A percentile compares a stretch with the other conserved stretches of the same genome.
Evolutionary conservation across 805 yeast species (phyloP).

Genomic region (Candida manassasensis): DNA sequence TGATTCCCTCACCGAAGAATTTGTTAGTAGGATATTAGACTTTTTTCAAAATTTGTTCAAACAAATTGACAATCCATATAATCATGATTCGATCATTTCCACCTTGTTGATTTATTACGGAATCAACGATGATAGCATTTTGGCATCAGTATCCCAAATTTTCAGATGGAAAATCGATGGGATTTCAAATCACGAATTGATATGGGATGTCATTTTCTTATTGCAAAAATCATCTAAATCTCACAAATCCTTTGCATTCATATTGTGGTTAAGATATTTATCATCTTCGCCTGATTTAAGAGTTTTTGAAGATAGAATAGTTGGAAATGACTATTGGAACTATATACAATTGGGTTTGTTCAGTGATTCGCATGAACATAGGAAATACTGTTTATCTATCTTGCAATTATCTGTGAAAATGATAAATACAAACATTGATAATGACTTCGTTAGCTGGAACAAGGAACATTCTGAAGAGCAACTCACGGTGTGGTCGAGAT

Average conservation of each 20-base stretch:
- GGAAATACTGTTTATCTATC: conserved; percentile 65
- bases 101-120: conserved; percentile 32
- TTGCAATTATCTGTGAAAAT: conserved; percentile 55
- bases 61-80: background rate
- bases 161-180: conserved; percentile 51
- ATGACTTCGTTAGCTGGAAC: conserved; percentile 44
- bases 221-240: conserved; percentile 24
- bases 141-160: conserved; percentile 33
- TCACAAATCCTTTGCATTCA: conserved; percentile 39
- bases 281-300: conserved; percentile 15
- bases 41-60: conserved; percentile 36
- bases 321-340: conserved; percentile 47
- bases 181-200: conserved; percentile 21
- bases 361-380: conserved; percentile 56
- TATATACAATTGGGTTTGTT: conserved; percentile 52
- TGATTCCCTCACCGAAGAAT: conserved; percentile 10
- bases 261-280: conserved; percentile 55
- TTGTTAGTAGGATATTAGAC: conserved; percentile 20
- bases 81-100: conserved; percentile 10
- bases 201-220: conserved; percentile 45
- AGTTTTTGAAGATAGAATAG: conserved; percentile 25
- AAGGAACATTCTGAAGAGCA: conserved; percentile 18
- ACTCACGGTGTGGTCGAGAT: conserved; percentile 64
- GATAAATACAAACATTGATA: conserved; percentile 31
- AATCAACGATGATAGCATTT: conserved; percentile 32